Evolutionary conservation across 495 filamentous ascomycete species (phyloP).

Genomic region (Penicillium odoratum): DNA sequence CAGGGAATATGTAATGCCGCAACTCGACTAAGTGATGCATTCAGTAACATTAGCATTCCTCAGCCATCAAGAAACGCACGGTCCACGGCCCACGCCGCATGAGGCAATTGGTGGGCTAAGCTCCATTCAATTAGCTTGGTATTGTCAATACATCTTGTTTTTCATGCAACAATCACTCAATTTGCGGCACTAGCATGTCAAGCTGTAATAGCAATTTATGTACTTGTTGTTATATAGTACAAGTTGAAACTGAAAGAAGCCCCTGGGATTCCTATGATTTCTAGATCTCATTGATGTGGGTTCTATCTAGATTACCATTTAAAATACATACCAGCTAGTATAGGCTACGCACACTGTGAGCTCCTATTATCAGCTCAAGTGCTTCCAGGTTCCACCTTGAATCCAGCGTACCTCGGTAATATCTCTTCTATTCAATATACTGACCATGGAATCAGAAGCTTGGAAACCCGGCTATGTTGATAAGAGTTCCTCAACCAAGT

Average conservation of each 20-base stretch:
- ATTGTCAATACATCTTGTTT: slow-evolving; percentile 1
- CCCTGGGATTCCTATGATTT: too few relatives aligned
- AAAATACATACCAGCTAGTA: too few relatives aligned
- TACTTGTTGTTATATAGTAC: background rate
- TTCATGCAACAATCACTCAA: background rate
- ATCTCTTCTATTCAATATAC: background rate
- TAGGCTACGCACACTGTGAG: too few relatives aligned
- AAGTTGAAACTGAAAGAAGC: background rate
- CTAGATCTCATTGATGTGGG: too few relatives aligned
- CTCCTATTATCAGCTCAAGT: too few relatives aligned
- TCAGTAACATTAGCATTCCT: slow-evolving; percentile 4
- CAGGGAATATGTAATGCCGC: background rate
- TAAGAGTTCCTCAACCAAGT: background rate
- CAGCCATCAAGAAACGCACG: background rate
- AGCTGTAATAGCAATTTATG: background rate
- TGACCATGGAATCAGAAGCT: background rate
- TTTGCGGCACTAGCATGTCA: background rate
- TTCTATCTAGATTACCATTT: too few relatives aligned
- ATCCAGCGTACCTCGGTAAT: too few relatives aligned
- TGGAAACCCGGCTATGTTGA: too few relatives aligned
- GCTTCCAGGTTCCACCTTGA: too few relatives aligned
- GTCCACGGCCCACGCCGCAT: slow-evolving; percentile 8
- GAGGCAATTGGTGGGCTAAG: slow-evolving; percentile 5
- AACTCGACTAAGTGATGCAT: background rate
- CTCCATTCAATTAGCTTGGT: background rate